These are phyloP conservation scores for Rhizophora apiculata DNA, from an alignment of 345 rosid genomes.

Conservation along the genomic window DNA sequence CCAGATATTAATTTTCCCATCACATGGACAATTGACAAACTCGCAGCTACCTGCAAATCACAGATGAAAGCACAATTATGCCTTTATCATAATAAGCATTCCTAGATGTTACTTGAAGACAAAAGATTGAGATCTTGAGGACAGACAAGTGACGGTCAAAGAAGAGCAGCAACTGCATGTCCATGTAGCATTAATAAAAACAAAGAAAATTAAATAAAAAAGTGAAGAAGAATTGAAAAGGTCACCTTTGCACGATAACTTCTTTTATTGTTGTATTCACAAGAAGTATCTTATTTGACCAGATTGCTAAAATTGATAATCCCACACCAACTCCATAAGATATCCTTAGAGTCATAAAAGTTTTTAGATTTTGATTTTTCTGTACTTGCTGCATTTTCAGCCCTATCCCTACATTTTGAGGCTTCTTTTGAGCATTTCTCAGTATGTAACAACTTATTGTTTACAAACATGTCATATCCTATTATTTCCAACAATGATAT, in stretches of 20 bases:
- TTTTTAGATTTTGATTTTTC: slow-evolving; percentile 31
- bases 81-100: not conserved
- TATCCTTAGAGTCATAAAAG: slow-evolving; percentile 39
- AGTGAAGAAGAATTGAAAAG: not conserved
- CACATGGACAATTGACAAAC: slow-evolving; percentile 59
- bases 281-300: slow-evolving; percentile 55
- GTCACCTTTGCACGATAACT: slow-evolving; percentile 48
- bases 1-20: slow-evolving; percentile 61
- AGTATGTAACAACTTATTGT: slow-evolving; percentile 59
- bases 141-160: not conserved
- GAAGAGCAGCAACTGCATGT: not conserved
- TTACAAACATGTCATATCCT: slow-evolving; percentile 73
- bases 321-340: slow-evolving; percentile 60
- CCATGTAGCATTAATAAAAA: not conserved
- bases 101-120: not conserved
- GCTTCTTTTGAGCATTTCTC: slow-evolving; percentile 42
- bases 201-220: not conserved
- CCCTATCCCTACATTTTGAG: slow-evolving; percentile 29
- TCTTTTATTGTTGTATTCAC: slow-evolving; percentile 49
- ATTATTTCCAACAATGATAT: slow-evolving; percentile 73
- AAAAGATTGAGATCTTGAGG: not conserved
- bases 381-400: slow-evolving; percentile 25
- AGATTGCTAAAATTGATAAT: slow-evolving; percentile 47
- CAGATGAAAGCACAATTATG: slow-evolving; percentile 9
- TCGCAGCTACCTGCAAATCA: slow-evolving; percentile 62